Conservation (phyloP, 2,329 filamentous ascomycete genomes). For the Pezicula rhizophila region DNA sequence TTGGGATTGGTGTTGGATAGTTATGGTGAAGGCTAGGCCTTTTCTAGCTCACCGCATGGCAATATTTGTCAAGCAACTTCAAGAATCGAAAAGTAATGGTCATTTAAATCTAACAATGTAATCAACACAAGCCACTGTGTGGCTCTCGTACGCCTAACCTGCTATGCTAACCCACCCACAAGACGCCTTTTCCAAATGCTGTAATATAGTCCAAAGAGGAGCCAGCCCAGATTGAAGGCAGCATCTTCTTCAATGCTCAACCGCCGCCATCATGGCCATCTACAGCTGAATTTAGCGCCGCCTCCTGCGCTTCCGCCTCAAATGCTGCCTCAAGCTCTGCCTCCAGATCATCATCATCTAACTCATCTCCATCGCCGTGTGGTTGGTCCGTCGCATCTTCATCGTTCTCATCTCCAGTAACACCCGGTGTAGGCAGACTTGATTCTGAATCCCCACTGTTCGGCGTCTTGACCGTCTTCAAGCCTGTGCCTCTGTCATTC, state of each 20-base stretch:
- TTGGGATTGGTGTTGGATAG: conserved; percentile 1
- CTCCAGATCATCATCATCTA: conserved; percentile 52
- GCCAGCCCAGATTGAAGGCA: background rate
- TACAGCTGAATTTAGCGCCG: background rate
- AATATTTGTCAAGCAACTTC: background rate
- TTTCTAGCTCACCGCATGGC: background rate
- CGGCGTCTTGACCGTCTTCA: conserved; percentile 40
- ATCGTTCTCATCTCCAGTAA: conserved; percentile 37
- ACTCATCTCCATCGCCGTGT: conserved; percentile 31
- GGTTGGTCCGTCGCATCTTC: conserved; percentile 19
- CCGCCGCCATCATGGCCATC: conserved; percentile 3
- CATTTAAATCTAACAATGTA: too few species aligned
- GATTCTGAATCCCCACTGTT: conserved; percentile 31
- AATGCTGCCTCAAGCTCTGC: conserved; percentile 42
- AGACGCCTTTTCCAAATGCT: background rate
- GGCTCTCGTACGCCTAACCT: conserved; percentile 1
- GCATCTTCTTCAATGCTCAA: conserved; percentile 1
- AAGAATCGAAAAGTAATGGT: background rate
- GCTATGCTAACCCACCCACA: conserved; percentile 3
- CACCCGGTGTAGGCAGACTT: conserved; percentile 35
- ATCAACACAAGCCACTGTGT: background rate
- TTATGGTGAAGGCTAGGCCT: background rate
- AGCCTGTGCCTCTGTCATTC: conserved; percentile 38
- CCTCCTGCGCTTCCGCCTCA: conserved; percentile 31
- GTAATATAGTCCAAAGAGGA: too few species aligned